Evolutionary conservation across 78 protist species (phyloP), one percentile per base, ranked within the genome.

Genomic region (Thecamonas trahens): DNA sequence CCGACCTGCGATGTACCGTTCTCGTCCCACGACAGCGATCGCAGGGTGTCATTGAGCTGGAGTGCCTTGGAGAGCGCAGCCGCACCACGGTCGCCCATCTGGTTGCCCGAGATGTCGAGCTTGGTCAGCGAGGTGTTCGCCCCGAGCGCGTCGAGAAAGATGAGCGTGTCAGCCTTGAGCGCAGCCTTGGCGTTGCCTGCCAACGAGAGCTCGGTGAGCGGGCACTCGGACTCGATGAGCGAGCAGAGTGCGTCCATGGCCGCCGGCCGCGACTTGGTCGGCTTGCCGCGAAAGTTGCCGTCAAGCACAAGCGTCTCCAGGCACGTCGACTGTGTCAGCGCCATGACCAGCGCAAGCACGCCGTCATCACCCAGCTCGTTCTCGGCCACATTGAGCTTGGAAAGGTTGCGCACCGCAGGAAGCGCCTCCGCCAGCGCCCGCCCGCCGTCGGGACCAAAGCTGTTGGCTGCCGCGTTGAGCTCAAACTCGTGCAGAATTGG

Each of bases 11-110:
- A 18, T 26, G 42, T 35, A 24, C 6, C 17, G 63, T 58, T 58
- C 26, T 58, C 63, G 42, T 58, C 63, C 89, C 83, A 77, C 42
- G 53, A 26, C 37, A 84, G 57, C 13, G 74, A 59, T 7, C 37
- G 47, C 38, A 84, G 49, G 15, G 84, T 72, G 52, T 67, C 58
- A 67, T 84, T 84, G 53, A 76, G 72, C 55, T 77, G 84, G 9
- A 84, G 55, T 3, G 89, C 89, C 47, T 84, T 77, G 35, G 79
- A 84, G 0, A 84, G 64, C 11, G 81, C 89, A 2, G 31, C 61
- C 13, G 80, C 89, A 69, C 89, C 89, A 26, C 62, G 70, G 37
- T 69, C 57, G 53, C 89, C 89, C 74, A 84, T 72, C 53, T 50
- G 76, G 29, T 77, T 77, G 61, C 89, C 89, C 22, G 77, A 18